Percentiles rank a stretch among this genome's conserved stretches.
Conservation (phyloP, 106 monocot species). For the Allium sativum region DNA sequence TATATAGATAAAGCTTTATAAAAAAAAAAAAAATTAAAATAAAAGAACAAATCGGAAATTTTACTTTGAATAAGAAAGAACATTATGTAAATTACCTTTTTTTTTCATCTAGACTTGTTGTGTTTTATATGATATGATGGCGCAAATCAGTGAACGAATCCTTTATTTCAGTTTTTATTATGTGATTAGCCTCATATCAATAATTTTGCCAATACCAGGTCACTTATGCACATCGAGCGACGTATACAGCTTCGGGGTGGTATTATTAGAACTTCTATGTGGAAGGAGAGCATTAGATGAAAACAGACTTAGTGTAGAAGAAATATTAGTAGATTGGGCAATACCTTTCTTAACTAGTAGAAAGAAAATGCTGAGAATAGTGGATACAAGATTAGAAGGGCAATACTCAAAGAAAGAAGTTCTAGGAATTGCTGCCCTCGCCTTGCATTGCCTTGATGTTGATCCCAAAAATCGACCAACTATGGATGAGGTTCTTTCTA, state of each 20-base stretch:
- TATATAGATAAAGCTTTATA: too few relatives aligned
- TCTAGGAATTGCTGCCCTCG: slow-evolving; percentile 39
- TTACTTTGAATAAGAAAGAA: too few relatives aligned
- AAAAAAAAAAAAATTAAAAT: too few relatives aligned
- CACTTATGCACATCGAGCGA: slow-evolving; percentile 73
- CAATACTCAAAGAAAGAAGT: slow-evolving; percentile 82
- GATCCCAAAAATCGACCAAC: slow-evolving; percentile 54
- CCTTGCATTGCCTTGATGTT: slow-evolving; percentile 45
- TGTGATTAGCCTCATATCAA: too few relatives aligned
- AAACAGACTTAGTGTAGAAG: slow-evolving; percentile 28
- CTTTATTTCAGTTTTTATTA: too few relatives aligned
- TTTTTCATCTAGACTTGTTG: too few relatives aligned
- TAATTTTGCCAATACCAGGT: slow-evolving; percentile 27
- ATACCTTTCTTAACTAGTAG: slow-evolving; percentile 48
- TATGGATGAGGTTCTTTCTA: slow-evolving; percentile 51
- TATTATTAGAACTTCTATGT: slow-evolving; percentile 66
- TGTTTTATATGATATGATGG: too few relatives aligned
- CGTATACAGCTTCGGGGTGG: slow-evolving; percentile 89
- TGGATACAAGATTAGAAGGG: slow-evolving; percentile 87
- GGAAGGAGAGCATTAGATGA: slow-evolving; percentile 68
- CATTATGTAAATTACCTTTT: too few relatives aligned
- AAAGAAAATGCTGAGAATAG: slow-evolving; percentile 65
- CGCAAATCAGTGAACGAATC: too few relatives aligned
- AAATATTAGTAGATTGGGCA: slow-evolving; percentile 72
- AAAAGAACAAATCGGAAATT: too few relatives aligned